A percentile compares a stretch with the other conserved stretches of the same genome.
Evolutionary conservation across 768 basidiomycete genomes (phyloP).

Genomic region (Agaricus bisporus): DNA sequence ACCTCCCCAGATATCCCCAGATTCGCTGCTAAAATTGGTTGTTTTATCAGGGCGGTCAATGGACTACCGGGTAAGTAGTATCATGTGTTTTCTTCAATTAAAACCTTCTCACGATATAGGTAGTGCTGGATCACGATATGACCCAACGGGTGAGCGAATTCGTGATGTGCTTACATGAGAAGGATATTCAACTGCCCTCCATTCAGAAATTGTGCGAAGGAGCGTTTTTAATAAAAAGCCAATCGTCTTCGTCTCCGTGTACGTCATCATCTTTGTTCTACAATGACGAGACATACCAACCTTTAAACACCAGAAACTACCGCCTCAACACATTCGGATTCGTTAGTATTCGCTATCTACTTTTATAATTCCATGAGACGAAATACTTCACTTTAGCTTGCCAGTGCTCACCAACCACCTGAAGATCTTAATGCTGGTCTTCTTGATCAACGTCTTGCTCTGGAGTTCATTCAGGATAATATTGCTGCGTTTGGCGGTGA

Average conservation of each 20-base stretch:
- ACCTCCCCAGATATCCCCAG: background rate
- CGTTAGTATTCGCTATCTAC: conserved; percentile 22
- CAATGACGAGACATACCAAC: no score
- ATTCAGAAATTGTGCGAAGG: conserved; percentile 42
- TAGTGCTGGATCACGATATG: conserved; percentile 39
- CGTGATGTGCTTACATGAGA: no score
- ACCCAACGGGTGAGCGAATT: conserved; percentile 43
- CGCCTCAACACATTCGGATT: conserved; percentile 56
- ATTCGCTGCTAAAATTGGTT: background rate
- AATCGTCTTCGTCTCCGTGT: conserved; percentile 54
- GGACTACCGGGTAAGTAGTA: conserved; percentile 30
- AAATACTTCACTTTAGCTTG: conserved; percentile 24
- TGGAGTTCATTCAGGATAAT: conserved; percentile 60
- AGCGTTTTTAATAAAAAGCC: conserved; percentile 43
- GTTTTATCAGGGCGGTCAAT: conserved; percentile 39
- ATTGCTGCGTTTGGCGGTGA: conserved; percentile 63
- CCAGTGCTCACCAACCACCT: conserved; percentile 37
- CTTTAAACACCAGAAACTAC: conserved; percentile 37
- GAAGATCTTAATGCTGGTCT: conserved; percentile 55
- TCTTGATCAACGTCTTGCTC: conserved; percentile 51
- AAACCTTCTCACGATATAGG: background rate
- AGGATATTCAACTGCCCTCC: no score
- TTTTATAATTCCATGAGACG: background rate
- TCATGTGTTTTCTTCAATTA: no score
- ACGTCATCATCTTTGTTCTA: no score